Conservation (phyloP, 2,329 filamentous ascomycete genomes). For the Cladosporium oxysporum region DNA sequence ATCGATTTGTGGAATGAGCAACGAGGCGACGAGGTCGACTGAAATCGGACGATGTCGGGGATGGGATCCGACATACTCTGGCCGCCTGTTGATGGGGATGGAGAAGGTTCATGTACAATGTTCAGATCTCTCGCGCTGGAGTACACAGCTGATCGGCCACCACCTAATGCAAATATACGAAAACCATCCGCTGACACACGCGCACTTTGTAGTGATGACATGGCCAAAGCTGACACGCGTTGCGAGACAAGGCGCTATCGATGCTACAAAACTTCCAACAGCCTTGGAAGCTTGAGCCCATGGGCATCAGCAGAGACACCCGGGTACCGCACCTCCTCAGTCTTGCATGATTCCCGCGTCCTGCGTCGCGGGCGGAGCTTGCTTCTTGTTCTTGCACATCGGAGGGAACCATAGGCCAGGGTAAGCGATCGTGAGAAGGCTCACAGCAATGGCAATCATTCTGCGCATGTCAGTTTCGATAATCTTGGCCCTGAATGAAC, state of each 20-base stretch:
- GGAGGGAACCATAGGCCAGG: constrained; percentile 6
- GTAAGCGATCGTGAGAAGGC: neutral
- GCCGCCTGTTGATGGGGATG: neutral
- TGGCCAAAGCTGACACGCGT: neutral
- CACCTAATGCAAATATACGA: neutral
- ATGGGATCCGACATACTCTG: neutral
- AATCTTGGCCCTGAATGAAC: too few species aligned
- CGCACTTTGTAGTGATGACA: neutral
- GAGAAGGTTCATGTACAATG: neutral
- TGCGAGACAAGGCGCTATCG: neutral
- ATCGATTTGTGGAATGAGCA: neutral
- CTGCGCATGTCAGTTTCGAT: neutral
- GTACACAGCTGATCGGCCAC: neutral
- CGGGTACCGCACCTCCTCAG: neutral
- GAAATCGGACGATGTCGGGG: too few species aligned
- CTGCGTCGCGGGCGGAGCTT: neutral
- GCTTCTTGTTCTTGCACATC: constrained; percentile 3
- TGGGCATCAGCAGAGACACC: neutral
- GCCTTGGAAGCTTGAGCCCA: neutral
- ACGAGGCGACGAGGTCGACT: neutral
- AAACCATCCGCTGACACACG: neutral
- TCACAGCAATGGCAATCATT: constrained; percentile 2
- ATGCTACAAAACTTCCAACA: neutral
- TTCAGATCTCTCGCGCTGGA: neutral
- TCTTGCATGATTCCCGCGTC: neutral